Evolutionary conservation across 208 protist genomes (phyloP).

Genomic region (Wallacemonas sp.): DNA sequence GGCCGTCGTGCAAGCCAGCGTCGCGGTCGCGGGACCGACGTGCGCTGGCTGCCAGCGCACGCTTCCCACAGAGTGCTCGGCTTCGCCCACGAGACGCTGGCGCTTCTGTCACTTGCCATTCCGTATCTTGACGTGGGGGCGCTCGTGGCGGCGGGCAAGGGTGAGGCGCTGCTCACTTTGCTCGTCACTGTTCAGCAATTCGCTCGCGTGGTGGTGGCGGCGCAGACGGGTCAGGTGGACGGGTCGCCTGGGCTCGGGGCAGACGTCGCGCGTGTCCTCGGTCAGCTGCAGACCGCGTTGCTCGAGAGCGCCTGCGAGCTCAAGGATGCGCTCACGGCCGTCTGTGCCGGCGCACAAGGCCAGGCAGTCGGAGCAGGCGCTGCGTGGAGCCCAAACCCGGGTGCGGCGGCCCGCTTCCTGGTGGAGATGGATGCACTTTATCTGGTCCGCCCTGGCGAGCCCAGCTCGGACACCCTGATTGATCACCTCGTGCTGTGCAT

Average conservation of each 20-base stretch:
- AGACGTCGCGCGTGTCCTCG: constrained; percentile 16
- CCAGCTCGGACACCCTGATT: constrained; percentile 28
- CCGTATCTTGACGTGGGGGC: constrained; percentile 35
- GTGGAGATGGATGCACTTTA: constrained; percentile 51
- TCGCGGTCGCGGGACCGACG: neutral
- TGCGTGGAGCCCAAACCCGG: constrained; percentile 4
- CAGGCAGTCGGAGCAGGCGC: neutral
- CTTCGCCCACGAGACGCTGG: constrained; percentile 61
- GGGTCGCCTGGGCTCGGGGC: neutral
- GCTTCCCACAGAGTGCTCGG: constrained; percentile 42
- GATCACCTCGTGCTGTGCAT: constrained; percentile 42
- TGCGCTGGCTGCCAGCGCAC: constrained; percentile 76
- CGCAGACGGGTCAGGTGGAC: constrained; percentile 1
- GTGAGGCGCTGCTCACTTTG: constrained; percentile 44
- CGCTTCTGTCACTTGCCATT: constrained; percentile 50
- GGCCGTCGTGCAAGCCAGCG: neutral
- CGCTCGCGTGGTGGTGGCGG: constrained; percentile 42
- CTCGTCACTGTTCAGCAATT: constrained; percentile 60
- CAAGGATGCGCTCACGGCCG: constrained; percentile 25
- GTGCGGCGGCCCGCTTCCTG: constrained; percentile 38
- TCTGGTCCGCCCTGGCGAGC: constrained; percentile 32
- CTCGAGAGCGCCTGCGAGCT: constrained; percentile 25
- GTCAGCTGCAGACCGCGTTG: constrained; percentile 42
- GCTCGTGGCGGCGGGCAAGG: constrained; percentile 32
- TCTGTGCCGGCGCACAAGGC: neutral